A percentile compares a stretch with the other conserved stretches of the same genome.
These are phyloP conservation scores for Xylaria polymorpha DNA, from an alignment of 2,329 filamentous ascomycete species.

Conservation along the genomic window DNA sequence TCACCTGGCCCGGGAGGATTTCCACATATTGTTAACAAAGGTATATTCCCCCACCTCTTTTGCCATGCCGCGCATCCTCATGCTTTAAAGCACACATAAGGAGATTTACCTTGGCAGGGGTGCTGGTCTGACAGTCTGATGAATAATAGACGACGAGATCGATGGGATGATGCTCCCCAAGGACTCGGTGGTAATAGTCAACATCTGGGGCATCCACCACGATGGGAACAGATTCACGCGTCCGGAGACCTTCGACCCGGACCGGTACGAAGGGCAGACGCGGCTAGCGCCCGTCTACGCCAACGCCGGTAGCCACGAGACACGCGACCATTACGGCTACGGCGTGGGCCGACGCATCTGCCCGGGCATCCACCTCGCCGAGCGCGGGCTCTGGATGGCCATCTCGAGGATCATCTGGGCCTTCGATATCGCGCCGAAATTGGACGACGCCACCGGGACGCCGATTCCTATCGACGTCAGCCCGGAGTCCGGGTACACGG, in stretches of 20 bases:
- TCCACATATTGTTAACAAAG: slow-evolving; percentile 45
- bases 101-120: no score
- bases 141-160: slow-evolving; percentile 51
- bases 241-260: slow-evolving; percentile 50
- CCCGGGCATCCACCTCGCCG: slow-evolving; percentile 61
- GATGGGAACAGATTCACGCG: slow-evolving; percentile 43
- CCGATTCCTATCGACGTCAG: no score
- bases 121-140: no score
- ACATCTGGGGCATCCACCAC: slow-evolving; percentile 52
- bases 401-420: slow-evolving; percentile 60
- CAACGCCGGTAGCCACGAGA: slow-evolving; percentile 33
- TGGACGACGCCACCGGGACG: no score
- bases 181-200: slow-evolving; percentile 53
- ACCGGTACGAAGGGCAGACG: slow-evolving; percentile 43
- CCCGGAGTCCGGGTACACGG: no score
- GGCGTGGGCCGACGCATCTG: slow-evolving; percentile 61
- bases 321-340: slow-evolving; percentile 59
- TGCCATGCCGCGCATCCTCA: no score
- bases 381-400: slow-evolving; percentile 56
- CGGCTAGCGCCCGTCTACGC: slow-evolving; percentile 53
- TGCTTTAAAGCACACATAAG: no score
- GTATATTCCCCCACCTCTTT: not conserved
- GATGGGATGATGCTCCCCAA: slow-evolving; percentile 56
- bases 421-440: not conserved
- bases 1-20: slow-evolving; percentile 52